Percentiles rank a stretch among this genome's conserved stretches.
phyloP scores from a whole-genome alignment of 495 filamentous ascomycete species.

The Lepraria neglecta region DNA sequence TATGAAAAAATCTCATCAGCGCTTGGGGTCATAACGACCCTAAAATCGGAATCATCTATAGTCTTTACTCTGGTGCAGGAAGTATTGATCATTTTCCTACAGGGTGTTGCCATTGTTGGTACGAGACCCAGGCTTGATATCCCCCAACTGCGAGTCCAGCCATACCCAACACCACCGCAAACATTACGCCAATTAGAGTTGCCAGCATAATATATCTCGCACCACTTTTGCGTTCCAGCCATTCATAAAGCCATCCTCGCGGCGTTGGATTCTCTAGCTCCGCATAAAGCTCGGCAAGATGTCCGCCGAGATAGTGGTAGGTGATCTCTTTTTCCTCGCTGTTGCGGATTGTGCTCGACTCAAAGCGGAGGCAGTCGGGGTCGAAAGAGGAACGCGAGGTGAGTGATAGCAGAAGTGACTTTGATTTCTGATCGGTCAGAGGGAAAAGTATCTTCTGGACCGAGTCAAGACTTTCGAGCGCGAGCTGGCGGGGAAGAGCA shows the following conservation, averaged over 20 bases:
- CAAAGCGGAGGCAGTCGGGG: conserved; percentile 31
- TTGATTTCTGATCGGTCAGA: conserved; percentile 31
- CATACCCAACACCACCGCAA: conserved; percentile 26
- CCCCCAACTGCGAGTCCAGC: conserved; percentile 24
- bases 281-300: conserved; percentile 33
- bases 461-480: conserved; percentile 34
- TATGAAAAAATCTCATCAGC: no score
- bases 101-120: conserved; percentile 28
- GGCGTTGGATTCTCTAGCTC: conserved; percentile 35
- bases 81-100: background rate
- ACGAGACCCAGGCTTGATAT: conserved; percentile 27
- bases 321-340: conserved; percentile 30
- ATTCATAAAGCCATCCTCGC: conserved; percentile 31
- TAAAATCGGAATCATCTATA: no score
- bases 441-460: conserved; percentile 39
- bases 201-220: conserved; percentile 37
- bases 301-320: conserved; percentile 34
- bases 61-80: no score
- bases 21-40: no score
- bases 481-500: conserved; percentile 31
- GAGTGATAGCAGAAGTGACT: conserved; percentile 28
- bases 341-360: conserved; percentile 29
- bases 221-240: conserved; percentile 36
- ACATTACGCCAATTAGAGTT: conserved; percentile 34
- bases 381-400: conserved; percentile 29